Evolutionary conservation across 2,329 filamentous ascomycete genomes (phyloP).

Genomic region (Cordyceps sp.): DNA sequence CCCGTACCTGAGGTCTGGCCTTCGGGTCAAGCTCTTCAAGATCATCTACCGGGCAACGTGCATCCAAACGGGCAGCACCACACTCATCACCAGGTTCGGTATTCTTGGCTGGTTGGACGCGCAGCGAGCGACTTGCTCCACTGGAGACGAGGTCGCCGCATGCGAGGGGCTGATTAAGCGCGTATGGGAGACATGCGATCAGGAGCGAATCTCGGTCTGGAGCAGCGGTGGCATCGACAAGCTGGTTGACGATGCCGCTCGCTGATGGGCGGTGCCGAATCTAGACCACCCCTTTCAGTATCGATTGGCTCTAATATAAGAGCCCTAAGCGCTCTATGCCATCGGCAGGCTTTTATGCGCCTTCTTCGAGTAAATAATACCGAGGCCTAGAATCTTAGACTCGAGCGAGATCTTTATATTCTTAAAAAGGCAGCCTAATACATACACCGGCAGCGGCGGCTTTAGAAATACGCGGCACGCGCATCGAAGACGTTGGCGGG

Average conservation of each 20-base stretch:
- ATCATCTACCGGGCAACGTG: slow-evolving; percentile 52
- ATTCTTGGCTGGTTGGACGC: slow-evolving; percentile 59
- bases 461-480: no score
- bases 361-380: no score
- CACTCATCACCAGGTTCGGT: slow-evolving; percentile 63
- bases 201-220: slow-evolving; percentile 49
- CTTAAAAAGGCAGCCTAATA: no score
- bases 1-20: slow-evolving; percentile 40
- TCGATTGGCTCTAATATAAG: no score
- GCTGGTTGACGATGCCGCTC: slow-evolving; percentile 7
- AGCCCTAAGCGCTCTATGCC: no score
- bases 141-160: slow-evolving; percentile 26
- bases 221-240: slow-evolving; percentile 32
- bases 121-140: slow-evolving; percentile 28
- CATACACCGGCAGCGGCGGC: no score
- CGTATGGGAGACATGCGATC: slow-evolving; percentile 50
- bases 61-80: slow-evolving; percentile 58
- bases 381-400: no score
- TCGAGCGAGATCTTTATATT: no score
- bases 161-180: slow-evolving; percentile 37
- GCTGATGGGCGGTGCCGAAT: no score
- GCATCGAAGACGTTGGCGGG: no score
- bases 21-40: slow-evolving; percentile 41
- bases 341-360: no score
- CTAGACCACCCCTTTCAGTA: no score